Evolutionary conservation across 108 stramenopile genomes (phyloP).

Genomic region (Chaetoceros tenuissimus): DNA sequence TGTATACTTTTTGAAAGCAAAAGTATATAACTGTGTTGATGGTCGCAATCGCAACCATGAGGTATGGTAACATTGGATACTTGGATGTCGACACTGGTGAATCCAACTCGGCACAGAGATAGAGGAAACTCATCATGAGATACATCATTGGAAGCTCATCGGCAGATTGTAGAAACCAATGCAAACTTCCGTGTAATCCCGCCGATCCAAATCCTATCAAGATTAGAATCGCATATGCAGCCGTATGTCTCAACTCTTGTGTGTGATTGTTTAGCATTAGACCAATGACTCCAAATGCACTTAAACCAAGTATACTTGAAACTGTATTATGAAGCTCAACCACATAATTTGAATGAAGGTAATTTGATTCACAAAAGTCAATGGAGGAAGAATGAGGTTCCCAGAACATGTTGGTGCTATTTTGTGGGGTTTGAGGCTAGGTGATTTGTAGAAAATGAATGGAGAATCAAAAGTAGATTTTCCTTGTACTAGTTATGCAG

Average conservation of each 20-base stretch:
- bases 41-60: constrained; percentile 7
- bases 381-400: constrained; percentile 27
- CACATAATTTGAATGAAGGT: constrained; percentile 16
- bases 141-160: constrained; percentile 38
- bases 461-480: too few species aligned
- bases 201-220: constrained; percentile 32
- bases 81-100: constrained; percentile 7
- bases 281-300: constrained; percentile 18
- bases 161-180: constrained; percentile 22
- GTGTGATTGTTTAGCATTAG: constrained; percentile 20
- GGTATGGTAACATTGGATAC: constrained; percentile 14
- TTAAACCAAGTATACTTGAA: constrained; percentile 21
- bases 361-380: constrained; percentile 37
- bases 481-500: too few species aligned
- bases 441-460: too few species aligned
- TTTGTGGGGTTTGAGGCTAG: too few species aligned
- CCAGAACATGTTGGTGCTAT: too few species aligned
- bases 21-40: constrained; percentile 24
- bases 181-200: constrained; percentile 22
- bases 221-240: constrained; percentile 17
- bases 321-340: constrained; percentile 31
- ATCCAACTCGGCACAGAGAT: constrained; percentile 8
- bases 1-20: constrained; percentile 22
- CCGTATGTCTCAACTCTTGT: constrained; percentile 14
- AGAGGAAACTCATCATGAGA: constrained; percentile 7